Base-by-base conservation (phyloP, 495 filamentous ascomycete species). In the Bacidia gigantensis region DNA sequence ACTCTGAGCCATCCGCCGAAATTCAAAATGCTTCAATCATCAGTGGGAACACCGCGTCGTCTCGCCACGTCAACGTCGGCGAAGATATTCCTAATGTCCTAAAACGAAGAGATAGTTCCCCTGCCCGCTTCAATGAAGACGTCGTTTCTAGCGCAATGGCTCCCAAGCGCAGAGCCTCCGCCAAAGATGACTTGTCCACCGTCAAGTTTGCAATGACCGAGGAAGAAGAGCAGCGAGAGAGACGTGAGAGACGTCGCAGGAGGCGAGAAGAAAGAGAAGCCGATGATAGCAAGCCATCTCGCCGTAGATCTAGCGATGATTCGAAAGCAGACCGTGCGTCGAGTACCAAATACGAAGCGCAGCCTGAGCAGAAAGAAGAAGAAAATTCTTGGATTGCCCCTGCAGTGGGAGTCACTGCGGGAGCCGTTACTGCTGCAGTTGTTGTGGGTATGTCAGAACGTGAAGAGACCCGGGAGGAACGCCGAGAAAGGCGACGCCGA, bases 401-500 rank as follows among this genome's bases (percentile, higher is more conserved):
- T 54, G 73, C 69, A 20, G 69, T 68, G n/a, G 74, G 72, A 25
- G 65, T 71, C 39, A 63, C 74, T 54, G 75, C 68, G 41, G 72
- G 66, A 29, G 69, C 69, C 26, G 65, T 67, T 24, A 72, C 67
- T 29, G 65, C 67, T 14, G 61, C 65, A 23, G 50, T 68, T 23
- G 60, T 72, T 0, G 68, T 70, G 32, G 56, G 60, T 20, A 65
- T 62, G 44, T 60, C 67, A 2, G 24, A 41, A 45, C 58, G 67
- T 29, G 69, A 71, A 45, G 71, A 72, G 17, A 66, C 29, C 3
- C 51, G 56, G 12, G 59, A 54, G 24, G 46, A 52, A 25, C 46
- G 55, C 7, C 50, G 53, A n/a, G 49, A 56, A 21, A 50, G 54
- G 42, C 58, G 63, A 9, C 62, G 58, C 17, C 53, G 58, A 29